These are phyloP conservation scores for Porphyrellus cyaneotinctus DNA, from an alignment of 768 basidiomycete species.

Conservation along the genomic window DNA sequence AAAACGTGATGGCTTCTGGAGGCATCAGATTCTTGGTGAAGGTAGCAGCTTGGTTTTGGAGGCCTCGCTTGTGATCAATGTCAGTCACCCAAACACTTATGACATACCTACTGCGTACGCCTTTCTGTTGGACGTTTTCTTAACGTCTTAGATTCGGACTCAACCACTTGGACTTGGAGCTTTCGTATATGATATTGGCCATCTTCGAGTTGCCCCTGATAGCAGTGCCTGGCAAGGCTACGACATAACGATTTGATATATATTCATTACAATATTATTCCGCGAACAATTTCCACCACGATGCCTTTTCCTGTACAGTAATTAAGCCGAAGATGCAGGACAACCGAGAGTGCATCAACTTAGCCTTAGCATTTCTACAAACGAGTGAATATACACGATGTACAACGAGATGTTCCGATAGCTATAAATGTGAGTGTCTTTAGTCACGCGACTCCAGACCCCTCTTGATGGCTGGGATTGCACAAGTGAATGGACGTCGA, in stretches of 20 bases:
- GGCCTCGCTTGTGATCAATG: slow-evolving; percentile 1
- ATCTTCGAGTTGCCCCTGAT: slow-evolving; percentile 6
- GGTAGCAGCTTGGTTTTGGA: not conserved
- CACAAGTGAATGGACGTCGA: not conserved
- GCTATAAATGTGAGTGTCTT: not conserved
- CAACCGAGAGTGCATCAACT: too few relatives aligned
- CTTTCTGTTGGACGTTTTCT: slow-evolving; percentile 23
- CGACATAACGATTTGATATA: slow-evolving; percentile 28
- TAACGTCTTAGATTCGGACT: slow-evolving; percentile 27
- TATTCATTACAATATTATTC: slow-evolving; percentile 26
- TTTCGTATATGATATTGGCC: slow-evolving; percentile 13
- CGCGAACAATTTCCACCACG: slow-evolving; percentile 7
- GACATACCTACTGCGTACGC: slow-evolving; percentile 18
- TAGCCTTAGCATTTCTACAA: slow-evolving; percentile 10
- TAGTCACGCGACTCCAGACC: slow-evolving; percentile 43
- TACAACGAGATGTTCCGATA: slow-evolving; percentile 9
- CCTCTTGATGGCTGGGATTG: slow-evolving; percentile 51
- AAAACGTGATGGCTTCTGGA: slow-evolving; percentile 18
- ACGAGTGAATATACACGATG: slow-evolving; percentile 21
- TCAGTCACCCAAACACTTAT: slow-evolving; percentile 18
- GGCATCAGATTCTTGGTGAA: not conserved
- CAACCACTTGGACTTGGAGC: slow-evolving; percentile 17
- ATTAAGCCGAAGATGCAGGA: too few relatives aligned
- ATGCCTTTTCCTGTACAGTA: too few relatives aligned
- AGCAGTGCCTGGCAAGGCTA: slow-evolving; percentile 13